phyloP scores from a whole-genome alignment of 202 grass and related monocot genomes.

The Zoysia matrella region DNA sequence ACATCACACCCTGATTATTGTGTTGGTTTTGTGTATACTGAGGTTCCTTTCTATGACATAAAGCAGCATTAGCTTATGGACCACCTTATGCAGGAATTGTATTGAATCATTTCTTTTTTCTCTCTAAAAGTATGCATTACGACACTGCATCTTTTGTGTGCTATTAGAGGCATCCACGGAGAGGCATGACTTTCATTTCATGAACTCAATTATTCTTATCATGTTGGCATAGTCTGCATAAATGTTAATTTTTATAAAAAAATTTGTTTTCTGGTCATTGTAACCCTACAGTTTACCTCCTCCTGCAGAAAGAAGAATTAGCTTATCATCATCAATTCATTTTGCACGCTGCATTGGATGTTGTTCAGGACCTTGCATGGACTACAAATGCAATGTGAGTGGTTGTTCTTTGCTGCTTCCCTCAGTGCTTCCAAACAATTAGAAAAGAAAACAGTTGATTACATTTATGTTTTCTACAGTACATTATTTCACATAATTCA shows the following conservation, averaged over 20 bases:
- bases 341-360: conserved; percentile 75
- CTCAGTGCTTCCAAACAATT: not conserved
- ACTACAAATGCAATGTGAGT: conserved; percentile 74
- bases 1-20: not conserved
- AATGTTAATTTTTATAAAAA: not conserved
- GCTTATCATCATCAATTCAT: conserved; percentile 83
- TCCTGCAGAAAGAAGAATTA: conserved; percentile 70
- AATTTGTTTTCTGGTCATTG: conserved; percentile 6
- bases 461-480: conserved; percentile 1
- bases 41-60: not conserved
- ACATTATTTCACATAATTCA: conserved; percentile 23
- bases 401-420: conserved; percentile 25
- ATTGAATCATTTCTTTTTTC: not conserved
- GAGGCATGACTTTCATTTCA: not conserved
- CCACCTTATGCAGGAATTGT: conserved; percentile 31
- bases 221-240: not conserved
- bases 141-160: not conserved
- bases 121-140: not conserved
- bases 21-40: not conserved
- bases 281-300: conserved; percentile 27
- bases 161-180: not conserved
- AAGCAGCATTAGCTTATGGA: not conserved
- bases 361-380: conserved; percentile 82
- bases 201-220: conserved; percentile 5
- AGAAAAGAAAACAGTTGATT: not conserved